phyloP scores from a whole-genome alignment of 306 rosid species.

The Fagus crenata region DNA sequence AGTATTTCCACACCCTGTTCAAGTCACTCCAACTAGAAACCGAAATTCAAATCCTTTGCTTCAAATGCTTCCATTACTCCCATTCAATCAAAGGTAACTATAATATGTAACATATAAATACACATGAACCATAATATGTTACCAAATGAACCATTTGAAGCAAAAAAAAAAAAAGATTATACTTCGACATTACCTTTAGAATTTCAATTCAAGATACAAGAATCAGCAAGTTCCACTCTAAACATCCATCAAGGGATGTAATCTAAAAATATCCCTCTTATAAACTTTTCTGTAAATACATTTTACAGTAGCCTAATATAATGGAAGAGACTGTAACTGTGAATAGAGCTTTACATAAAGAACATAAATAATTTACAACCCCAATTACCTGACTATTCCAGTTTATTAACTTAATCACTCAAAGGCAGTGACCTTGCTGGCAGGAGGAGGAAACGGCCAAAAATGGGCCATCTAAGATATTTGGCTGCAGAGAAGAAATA shows the following conservation, averaged over 20 bases:
- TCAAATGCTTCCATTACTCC: no score
- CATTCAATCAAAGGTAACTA: no score
- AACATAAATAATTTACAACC: neutral
- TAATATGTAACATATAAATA: no score
- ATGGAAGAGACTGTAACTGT: neutral
- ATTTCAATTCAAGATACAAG: neutral
- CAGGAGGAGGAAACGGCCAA: slow-evolving; percentile 61
- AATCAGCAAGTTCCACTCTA: neutral
- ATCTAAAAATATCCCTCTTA: neutral
- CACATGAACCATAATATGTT: no score
- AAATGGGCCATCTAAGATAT: slow-evolving; percentile 62
- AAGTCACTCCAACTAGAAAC: no score
- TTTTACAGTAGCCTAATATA: slow-evolving; percentile 14
- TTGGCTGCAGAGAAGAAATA: slow-evolving; percentile 74
- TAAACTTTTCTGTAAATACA: neutral
- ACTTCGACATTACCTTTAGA: neutral
- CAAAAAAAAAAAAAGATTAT: no score
- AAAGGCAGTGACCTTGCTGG: slow-evolving; percentile 63
- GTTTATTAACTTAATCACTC: slow-evolving; percentile 27
- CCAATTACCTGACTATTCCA: neutral
- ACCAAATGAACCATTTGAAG: no score
- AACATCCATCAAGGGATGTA: neutral
- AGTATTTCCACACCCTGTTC: no score
- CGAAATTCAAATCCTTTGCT: no score
- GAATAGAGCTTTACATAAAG: slow-evolving; percentile 15